Base-by-base conservation (phyloP, 2,329 filamentous ascomycete species). In the Pseudovirgaria hyperparasitica region DNA sequence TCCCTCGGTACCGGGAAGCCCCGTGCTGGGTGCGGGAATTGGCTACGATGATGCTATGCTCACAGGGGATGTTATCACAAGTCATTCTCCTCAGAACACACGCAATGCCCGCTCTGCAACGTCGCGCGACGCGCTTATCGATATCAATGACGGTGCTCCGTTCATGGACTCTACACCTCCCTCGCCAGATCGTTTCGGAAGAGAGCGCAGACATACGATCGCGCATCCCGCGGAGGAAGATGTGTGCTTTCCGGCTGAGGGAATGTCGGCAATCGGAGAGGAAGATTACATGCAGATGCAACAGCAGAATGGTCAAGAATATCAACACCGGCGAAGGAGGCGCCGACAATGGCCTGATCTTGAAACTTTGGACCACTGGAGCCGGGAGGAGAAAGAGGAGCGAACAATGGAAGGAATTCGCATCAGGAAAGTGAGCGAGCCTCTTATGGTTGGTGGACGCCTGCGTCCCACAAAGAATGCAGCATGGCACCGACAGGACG, bases 351-450 rank as follows among this genome's bases (percentile, higher is more conserved):
- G 86, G 85, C 90, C 90, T 1, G 85, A 96, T 49, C 60, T 96
- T 10, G 63, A 71, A 1, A 72, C 82, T 5, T 60, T 98, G 8
- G 82, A 94, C 32, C 82, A 92, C 37, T 98, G 86, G 86, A 84
- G 78, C 35, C 70, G 70, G 4, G 75, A 87, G 39, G 90, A 98
- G 53, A 93, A 92, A 53, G 85, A 93, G 48, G 76, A 77, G 31
- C 71, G 82, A 27, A 87, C 72, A 28, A 55, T 62, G 26, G 82
- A 90, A 31, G 82, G 81, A 29, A 72, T 82, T 21, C 74, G 85
- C 3, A 78, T 80, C 24, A 93, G 93, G 59, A 90, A 80, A 51
- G 87, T 96, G 38, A 92, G 79, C 5, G 90, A 98, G 48, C 90
- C 90, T 7, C 76, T 94, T 45, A 72, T 96, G 40, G 77, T 98